Evolutionary conservation across 2,329 filamentous ascomycete species (phyloP).

Genomic region (Pseudovirgaria hyperparasitica): DNA sequence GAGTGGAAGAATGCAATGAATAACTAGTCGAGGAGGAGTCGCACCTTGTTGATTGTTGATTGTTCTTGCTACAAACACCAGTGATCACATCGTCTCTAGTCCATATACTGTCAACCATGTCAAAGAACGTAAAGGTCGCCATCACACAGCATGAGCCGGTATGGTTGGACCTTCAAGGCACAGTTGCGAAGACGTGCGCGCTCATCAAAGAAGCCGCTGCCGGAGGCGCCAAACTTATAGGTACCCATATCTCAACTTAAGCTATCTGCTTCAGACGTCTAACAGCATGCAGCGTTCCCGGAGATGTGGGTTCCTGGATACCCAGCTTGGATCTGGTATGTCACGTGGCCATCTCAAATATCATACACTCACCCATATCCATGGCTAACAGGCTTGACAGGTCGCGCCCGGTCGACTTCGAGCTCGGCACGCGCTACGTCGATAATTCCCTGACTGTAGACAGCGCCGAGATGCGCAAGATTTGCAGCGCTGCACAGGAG

Average conservation of each 20-base stretch:
- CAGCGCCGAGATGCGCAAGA: conserved; percentile 30
- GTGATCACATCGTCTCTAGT: no score
- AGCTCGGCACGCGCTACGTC: conserved; percentile 28
- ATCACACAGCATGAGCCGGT: conserved; percentile 46
- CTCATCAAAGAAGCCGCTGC: conserved; percentile 44
- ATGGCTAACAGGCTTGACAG: conserved; percentile 16
- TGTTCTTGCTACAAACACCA: no score
- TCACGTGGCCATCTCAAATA: conserved; percentile 6
- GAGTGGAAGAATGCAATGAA: no score
- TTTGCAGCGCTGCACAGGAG: conserved; percentile 22
- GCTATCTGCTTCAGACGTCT: not conserved
- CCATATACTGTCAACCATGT: no score
- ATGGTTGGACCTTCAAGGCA: conserved; percentile 45
- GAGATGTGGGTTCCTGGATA: conserved; percentile 35
- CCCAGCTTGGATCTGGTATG: conserved; percentile 34
- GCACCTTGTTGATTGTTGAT: no score
- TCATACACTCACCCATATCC: no score
- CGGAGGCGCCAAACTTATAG: conserved; percentile 42
- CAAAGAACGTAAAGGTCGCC: conserved; percentile 30
- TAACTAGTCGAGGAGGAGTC: no score
- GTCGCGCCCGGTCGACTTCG: conserved; percentile 28
- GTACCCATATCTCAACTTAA: no score
- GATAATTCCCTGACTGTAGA: conserved; percentile 29
- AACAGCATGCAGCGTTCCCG: conserved; percentile 24
- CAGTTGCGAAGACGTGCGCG: conserved; percentile 43